Evolutionary conservation across 306 rosid genomes (phyloP).

Genomic region (Quercus wislizeni): DNA sequence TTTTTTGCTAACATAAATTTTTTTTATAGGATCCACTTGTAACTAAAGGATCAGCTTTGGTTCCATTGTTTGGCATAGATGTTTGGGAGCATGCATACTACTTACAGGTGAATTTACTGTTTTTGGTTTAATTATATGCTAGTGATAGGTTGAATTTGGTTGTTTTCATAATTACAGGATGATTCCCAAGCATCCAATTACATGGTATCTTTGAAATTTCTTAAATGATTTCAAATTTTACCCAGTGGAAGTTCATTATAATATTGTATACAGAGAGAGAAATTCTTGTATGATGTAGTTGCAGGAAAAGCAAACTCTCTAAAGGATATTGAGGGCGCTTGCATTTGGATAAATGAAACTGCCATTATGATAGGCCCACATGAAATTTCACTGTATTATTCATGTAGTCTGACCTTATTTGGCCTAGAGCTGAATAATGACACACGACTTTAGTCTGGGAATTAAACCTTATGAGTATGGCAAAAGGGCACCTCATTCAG

Average conservation of each 20-base stretch:
- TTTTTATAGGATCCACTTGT: constrained; percentile 37
- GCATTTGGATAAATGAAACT: too few relatives aligned
- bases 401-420: too few relatives aligned
- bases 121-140: not conserved
- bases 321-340: too few relatives aligned
- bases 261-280: not conserved
- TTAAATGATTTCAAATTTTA: not conserved
- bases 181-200: not conserved
- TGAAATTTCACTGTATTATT: too few relatives aligned
- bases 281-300: not conserved
- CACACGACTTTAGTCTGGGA: too few relatives aligned
- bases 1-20: not conserved
- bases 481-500: too few relatives aligned
- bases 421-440: too few relatives aligned
- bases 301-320: too few relatives aligned
- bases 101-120: constrained; percentile 28
- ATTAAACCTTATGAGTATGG: too few relatives aligned
- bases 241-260: not conserved
- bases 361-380: too few relatives aligned
- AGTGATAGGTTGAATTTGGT: not conserved
- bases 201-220: not conserved
- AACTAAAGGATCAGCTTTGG: constrained; percentile 31
- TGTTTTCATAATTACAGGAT: not conserved
- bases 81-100: constrained; percentile 45
- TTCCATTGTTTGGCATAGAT: constrained; percentile 38